Percentiles rank a stretch among this genome's conserved stretches.
Evolutionary conservation across 371 early-diverging fungal genomes (phyloP).

Genomic region (Funneliformis caledonium): DNA sequence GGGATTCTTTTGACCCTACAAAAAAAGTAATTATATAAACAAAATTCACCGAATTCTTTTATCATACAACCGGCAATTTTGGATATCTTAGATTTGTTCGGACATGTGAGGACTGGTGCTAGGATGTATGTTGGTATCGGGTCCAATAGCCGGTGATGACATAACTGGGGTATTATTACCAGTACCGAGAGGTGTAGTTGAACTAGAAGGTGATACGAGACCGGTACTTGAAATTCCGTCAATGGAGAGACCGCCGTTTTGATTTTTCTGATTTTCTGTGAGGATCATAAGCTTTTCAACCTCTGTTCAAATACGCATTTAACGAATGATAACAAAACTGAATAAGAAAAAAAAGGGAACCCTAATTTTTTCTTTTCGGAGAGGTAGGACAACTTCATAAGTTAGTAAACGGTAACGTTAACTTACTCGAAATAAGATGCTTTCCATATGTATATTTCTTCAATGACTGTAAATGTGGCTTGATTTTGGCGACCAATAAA

Average conservation of each 20-base stretch:
- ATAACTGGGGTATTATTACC: conserved; percentile 13
- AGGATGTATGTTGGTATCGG: conserved; percentile 17
- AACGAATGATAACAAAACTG: conserved; percentile 4
- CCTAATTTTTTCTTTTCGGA: background rate
- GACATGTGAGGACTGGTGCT: background rate
- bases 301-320: conserved; percentile 26
- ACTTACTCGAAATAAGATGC: conserved; percentile 82
- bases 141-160: conserved; percentile 7
- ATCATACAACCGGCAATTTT: background rate
- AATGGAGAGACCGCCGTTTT: background rate
- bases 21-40: background rate
- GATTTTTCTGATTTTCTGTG: conserved; percentile 38
- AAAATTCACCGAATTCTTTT: background rate
- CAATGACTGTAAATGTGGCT: conserved; percentile 87
- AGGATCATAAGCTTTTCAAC: conserved; percentile 40
- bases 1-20: conserved; percentile 6
- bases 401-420: background rate
- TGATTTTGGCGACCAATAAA: conserved; percentile 83
- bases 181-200: conserved; percentile 15
- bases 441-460: conserved; percentile 97
- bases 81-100: conserved; percentile 6
- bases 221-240: background rate
- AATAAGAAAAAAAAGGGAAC: background rate
- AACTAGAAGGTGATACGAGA: background rate
- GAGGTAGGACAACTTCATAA: background rate